A percentile compares a stretch with the other conserved stretches of the same genome.
Evolutionary conservation across 805 yeast species (phyloP).

Genomic region (Wickerhamomyces kurtzmanii): DNA sequence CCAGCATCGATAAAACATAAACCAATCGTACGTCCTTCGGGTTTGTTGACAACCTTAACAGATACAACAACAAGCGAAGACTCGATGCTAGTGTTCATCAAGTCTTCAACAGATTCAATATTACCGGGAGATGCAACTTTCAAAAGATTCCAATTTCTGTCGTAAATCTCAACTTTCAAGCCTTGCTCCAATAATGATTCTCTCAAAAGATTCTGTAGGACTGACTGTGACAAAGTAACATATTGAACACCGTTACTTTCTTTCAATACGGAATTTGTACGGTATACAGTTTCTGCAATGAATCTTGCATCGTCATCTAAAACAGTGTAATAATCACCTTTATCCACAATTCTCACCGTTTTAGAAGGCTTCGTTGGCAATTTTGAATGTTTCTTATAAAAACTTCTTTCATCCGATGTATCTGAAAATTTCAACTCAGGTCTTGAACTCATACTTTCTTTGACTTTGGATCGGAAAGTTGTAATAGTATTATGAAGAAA

Average conservation of each 20-base stretch:
- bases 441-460: constrained; percentile 24
- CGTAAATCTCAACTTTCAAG: constrained; percentile 73
- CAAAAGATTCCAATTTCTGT: constrained; percentile 47
- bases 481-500: too few species aligned
- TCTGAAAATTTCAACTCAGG: constrained; percentile 54
- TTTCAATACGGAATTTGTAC: constrained; percentile 76
- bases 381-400: constrained; percentile 35
- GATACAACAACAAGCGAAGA: constrained; percentile 44
- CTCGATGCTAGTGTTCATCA: constrained; percentile 39
- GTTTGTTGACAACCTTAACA: constrained; percentile 21
- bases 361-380: constrained; percentile 38
- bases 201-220: constrained; percentile 54
- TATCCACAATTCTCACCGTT: constrained; percentile 67
- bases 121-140: constrained; percentile 86
- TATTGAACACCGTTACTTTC: constrained; percentile 42
- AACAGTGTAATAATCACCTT: constrained; percentile 71
- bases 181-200: constrained; percentile 63
- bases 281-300: constrained; percentile 78
- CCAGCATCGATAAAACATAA: constrained; percentile 73
- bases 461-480: too few species aligned
- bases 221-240: constrained; percentile 71
- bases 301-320: constrained; percentile 69
- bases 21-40: constrained; percentile 49
- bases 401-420: constrained; percentile 36
- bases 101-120: constrained; percentile 64